phyloP scores from a whole-genome alignment of 768 basidiomycete species.

The Psilocybe azurescens region DNA sequence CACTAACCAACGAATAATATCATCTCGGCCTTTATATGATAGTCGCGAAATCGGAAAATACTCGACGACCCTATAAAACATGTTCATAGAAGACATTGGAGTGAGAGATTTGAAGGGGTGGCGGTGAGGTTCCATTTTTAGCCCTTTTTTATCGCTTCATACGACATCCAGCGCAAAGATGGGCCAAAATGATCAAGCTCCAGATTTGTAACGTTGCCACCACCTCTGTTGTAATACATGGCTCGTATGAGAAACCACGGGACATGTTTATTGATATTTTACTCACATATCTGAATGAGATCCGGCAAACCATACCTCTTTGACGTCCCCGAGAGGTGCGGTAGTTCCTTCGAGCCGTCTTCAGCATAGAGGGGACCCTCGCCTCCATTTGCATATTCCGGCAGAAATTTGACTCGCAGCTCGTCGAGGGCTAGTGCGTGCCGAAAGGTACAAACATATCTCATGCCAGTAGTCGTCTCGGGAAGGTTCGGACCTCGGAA shows the following conservation, averaged over 20 bases:
- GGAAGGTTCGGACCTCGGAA: slow-evolving; percentile 27
- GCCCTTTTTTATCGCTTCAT: background rate
- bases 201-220: slow-evolving; percentile 2
- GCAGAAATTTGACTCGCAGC: slow-evolving; percentile 50
- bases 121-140: background rate
- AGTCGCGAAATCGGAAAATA: no score
- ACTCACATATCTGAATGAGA: slow-evolving; percentile 13
- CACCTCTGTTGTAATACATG: background rate
- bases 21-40: no score
- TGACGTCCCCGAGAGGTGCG: background rate
- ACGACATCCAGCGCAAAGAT: slow-evolving; percentile 9
- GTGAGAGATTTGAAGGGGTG: background rate
- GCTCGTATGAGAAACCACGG: background rate
- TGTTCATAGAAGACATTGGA: no score
- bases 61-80: no score
- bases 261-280: background rate
- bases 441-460: slow-evolving; percentile 46
- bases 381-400: slow-evolving; percentile 42
- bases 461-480: slow-evolving; percentile 27
- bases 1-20: no score
- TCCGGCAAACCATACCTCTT: slow-evolving; percentile 15
- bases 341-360: no score
- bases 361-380: background rate
- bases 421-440: slow-evolving; percentile 55
- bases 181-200: background rate